Evolutionary conservation across 1,139 yeast genomes (phyloP).

Genomic region (Geotrichum phurueaensis): DNA sequence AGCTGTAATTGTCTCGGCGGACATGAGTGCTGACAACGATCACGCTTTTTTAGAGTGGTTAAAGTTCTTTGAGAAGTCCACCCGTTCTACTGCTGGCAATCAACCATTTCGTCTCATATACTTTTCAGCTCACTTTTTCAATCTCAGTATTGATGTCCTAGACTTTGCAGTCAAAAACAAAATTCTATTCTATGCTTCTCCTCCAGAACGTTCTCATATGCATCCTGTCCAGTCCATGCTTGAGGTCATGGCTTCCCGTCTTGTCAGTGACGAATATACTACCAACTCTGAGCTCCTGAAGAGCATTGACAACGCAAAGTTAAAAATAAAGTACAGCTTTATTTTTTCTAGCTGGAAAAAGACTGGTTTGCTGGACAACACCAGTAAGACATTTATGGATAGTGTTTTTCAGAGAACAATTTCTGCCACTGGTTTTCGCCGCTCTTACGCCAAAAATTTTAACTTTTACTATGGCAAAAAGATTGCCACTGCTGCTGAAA

Average conservation of each 20-base stretch:
- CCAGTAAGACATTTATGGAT: not conserved
- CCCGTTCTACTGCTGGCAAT: not conserved
- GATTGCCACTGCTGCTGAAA: not conserved
- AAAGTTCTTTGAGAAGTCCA: conserved; percentile 1
- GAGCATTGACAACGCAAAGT: not conserved
- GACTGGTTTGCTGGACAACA: conserved; percentile 1
- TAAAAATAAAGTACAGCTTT: not conserved
- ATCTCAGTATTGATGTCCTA: conserved; percentile 11
- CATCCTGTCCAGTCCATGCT: conserved; percentile 2
- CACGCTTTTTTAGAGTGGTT: conserved; percentile 11
- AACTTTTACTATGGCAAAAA: conserved; percentile 6
- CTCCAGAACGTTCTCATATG: conserved; percentile 6
- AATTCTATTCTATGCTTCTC: conserved; percentile 7
- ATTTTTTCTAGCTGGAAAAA: not conserved
- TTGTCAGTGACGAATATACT: not conserved
- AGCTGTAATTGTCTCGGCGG: not conserved
- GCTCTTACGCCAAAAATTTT: not conserved
- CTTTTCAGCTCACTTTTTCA: conserved; percentile 8
- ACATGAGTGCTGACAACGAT: conserved; percentile 6
- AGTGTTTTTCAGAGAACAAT: not conserved
- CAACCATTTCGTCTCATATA: conserved; percentile 1
- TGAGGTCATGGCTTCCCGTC: not conserved
- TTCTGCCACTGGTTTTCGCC: not conserved
- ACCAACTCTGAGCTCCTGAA: not conserved
- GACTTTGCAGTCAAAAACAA: conserved; percentile 4